These are phyloP conservation scores for Ascochyta lentis DNA, from an alignment of 2,329 filamentous ascomycete genomes.

Conservation along the genomic window DNA sequence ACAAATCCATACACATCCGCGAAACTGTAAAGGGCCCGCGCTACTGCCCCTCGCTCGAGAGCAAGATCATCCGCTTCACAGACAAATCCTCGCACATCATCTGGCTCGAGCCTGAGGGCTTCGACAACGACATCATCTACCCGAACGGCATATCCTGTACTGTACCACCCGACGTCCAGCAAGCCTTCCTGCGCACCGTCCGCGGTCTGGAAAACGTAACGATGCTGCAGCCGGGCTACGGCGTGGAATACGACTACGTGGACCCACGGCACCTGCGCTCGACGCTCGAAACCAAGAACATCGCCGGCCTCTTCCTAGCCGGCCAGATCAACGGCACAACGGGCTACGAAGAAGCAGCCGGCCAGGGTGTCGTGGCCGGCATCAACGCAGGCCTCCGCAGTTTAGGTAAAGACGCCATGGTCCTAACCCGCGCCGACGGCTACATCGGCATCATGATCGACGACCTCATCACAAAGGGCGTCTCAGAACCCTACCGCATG, in stretches of 20 bases:
- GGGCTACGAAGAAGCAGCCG: constrained; percentile 96
- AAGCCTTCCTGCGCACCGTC: constrained; percentile 83
- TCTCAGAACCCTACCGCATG: constrained; percentile 97
- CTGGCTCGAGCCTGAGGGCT: constrained; percentile 97
- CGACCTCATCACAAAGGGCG: constrained; percentile 94
- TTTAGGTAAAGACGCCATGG: constrained; percentile 68
- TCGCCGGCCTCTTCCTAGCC: constrained; percentile 85
- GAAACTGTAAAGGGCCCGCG: constrained; percentile 93
- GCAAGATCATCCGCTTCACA: constrained; percentile 87
- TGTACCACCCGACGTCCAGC: constrained; percentile 85
- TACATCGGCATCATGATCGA: constrained; percentile 99
- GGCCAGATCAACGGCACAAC: constrained; percentile 99
- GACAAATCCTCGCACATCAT: constrained; percentile 84
- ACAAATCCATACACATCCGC: constrained; percentile 94
- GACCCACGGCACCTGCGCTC: constrained; percentile 86
- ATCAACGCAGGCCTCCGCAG: constrained; percentile 91
- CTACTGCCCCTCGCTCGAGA: constrained; percentile 95
- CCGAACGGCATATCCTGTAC: constrained; percentile 99
- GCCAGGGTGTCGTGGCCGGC: constrained; percentile 89
- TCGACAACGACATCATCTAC: constrained; percentile 87
- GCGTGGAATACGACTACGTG: constrained; percentile 98
- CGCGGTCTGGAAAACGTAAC: constrained; percentile 84
- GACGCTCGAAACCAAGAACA: constrained; percentile 94
- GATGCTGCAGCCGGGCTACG: constrained; percentile 95
- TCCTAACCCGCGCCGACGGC: constrained; percentile 80